A percentile compares a stretch with the other conserved stretches of the same genome.
Evolutionary conservation across 257 asterid genomes (phyloP).

Genomic region (Solanum appendiculatum): DNA sequence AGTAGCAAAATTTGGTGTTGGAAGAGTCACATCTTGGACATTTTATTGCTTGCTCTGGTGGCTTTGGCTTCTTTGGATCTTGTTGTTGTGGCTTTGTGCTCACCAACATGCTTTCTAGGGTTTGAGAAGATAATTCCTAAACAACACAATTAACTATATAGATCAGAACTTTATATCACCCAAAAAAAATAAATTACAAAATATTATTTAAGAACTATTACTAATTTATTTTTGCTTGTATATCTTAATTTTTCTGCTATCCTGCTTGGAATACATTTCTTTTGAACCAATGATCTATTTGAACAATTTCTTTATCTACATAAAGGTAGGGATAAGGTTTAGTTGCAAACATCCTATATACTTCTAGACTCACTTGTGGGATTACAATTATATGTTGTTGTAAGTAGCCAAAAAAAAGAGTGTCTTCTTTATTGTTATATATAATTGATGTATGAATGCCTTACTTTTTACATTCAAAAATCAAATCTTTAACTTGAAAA

Average conservation of each 20-base stretch:
- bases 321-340: too few relatives aligned
- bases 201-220: background rate
- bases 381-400: too few relatives aligned
- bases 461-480: background rate
- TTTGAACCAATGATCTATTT: background rate
- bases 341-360: too few relatives aligned
- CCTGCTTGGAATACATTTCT: background rate
- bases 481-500: background rate
- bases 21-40: constrained; percentile 92
- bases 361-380: too few relatives aligned
- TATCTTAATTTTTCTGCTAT: background rate
- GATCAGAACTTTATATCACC: background rate
- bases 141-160: background rate
- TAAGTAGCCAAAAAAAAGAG: background rate
- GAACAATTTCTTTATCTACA: background rate
- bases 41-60: constrained; percentile 48
- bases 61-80: constrained; percentile 63
- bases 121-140: constrained; percentile 67
- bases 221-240: background rate
- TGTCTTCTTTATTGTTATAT: background rate
- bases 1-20: constrained; percentile 89
- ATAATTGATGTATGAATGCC: background rate
- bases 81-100: constrained; percentile 57
- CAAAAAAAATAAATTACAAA: background rate
- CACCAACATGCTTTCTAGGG: constrained; percentile 74